A percentile compares a stretch with the other conserved stretches of the same genome.
Evolutionary conservation across 108 stramenopile species (phyloP).

Genomic region (Fragilariopsis cylindrus): DNA sequence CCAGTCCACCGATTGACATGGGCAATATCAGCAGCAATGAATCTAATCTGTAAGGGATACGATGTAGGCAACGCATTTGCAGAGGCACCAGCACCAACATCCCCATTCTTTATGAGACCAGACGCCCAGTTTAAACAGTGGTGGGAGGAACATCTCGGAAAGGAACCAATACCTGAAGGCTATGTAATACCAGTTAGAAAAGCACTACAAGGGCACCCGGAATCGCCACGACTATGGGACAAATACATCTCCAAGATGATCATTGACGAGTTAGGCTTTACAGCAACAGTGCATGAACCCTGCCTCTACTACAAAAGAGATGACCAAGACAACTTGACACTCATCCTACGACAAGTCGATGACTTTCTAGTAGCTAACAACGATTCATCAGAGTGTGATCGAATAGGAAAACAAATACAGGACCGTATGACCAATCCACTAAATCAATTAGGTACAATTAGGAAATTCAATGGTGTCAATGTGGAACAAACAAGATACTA

Average conservation of each 20-base stretch:
- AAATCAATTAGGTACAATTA: constrained; percentile 28
- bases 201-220: neutral
- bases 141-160: constrained; percentile 8
- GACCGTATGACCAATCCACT: constrained; percentile 18
- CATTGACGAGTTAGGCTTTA: constrained; percentile 24
- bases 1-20: constrained; percentile 30
- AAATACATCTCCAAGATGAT: neutral
- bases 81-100: constrained; percentile 30
- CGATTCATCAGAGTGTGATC: neutral
- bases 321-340: neutral
- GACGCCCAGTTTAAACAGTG: constrained; percentile 35
- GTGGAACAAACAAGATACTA: constrained; percentile 30
- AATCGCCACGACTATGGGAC: neutral
- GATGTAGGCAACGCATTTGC: constrained; percentile 49
- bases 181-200: neutral
- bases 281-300: constrained; percentile 37
- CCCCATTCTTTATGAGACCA: constrained; percentile 27
- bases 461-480: constrained; percentile 33
- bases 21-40: constrained; percentile 28
- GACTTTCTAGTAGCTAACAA: neutral
- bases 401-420: constrained; percentile 2
- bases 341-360: neutral
- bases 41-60: constrained; percentile 11
- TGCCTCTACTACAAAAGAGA: neutral
- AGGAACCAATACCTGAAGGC: neutral